Evolutionary conservation across 805 yeast genomes (phyloP), one percentile per base, ranked within the genome.

Genomic region (Spathaspora girioi): DNA sequence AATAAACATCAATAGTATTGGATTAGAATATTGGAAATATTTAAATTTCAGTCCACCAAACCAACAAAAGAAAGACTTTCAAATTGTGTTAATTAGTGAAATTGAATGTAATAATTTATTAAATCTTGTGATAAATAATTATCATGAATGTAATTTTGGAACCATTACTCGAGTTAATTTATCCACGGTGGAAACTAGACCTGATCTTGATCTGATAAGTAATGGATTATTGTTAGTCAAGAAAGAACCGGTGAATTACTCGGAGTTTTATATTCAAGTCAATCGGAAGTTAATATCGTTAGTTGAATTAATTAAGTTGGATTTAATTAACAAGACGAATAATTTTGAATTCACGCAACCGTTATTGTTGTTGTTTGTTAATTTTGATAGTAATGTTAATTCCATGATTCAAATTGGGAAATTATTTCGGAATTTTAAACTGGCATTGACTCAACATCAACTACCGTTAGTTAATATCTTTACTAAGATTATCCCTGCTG

Each of bases 41-140:
- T 61, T 87, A 57, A 79, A 81, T 52, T 73, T 87, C 47, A 76
- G 77, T 43, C 89, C 93, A 0, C 58, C 78, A 7, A 62, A 65
- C 20, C 77, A 76, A 1, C 64, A 69, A 1, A 6, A 4, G 3
- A 84, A 86, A 54, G 70, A 79, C 52, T 78, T 84, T 52, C 79
- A 78, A 50, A 65, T 82, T 7, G 54, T 86, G 8, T 59, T 84
- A 53, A 59, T 87, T 1, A 57, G 70, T 2, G 77, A 74, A 54
- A 50, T 49, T 50, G 47, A 50, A 49, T 55, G 57, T 55, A 54
- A 55, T 10, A 74, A 68, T 15, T 81, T 83, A 51, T 58, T 81
- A 42, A 65, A 71, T 20, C 57, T 72, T 0, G 55, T 84, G 10
- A 60, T 63, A 9, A 69, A 77, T 38, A 70, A 69, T 29, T 84